Percentiles rank a stretch among this genome's conserved stretches.
These are phyloP conservation scores for Ophiostoma sp. DNA, from an alignment of 2,329 filamentous ascomycete species.

Conservation along the genomic window DNA sequence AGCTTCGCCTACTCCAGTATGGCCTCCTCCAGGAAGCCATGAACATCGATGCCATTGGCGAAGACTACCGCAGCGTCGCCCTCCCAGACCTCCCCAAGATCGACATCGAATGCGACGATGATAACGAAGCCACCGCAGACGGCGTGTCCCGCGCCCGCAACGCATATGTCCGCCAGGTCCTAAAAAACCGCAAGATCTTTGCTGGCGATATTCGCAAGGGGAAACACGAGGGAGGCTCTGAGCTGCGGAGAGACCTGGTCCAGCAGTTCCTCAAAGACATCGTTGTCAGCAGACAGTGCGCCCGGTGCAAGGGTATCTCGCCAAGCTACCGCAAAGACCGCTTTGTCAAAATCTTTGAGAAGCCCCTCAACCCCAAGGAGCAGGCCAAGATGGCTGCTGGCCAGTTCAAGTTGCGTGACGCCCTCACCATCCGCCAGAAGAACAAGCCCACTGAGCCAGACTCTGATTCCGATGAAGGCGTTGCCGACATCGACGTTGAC, in stretches of 20 bases:
- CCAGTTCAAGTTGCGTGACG: conserved; percentile 63
- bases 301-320: conserved; percentile 62
- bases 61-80: conserved; percentile 43
- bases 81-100: conserved; percentile 39
- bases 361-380: conserved; percentile 67
- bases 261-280: conserved; percentile 77
- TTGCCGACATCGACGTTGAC: conserved; percentile 57
- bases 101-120: conserved; percentile 58
- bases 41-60: conserved; percentile 50
- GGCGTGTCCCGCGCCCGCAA: conserved; percentile 49
- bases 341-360: conserved; percentile 91
- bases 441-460: not conserved
- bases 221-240: conserved; percentile 79
- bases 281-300: conserved; percentile 63
- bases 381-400: conserved; percentile 69
- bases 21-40: conserved; percentile 69
- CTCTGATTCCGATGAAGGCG: conserved; percentile 55
- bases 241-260: conserved; percentile 69
- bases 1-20: conserved; percentile 77
- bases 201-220: conserved; percentile 49
- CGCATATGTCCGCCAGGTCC: conserved; percentile 66
- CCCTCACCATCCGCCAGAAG: conserved; percentile 32
- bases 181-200: conserved; percentile 54
- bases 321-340: conserved; percentile 83
- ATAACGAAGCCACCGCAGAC: conserved; percentile 52